These are phyloP conservation scores for Ceratobasidium sp. DNA, from an alignment of 1,284 basidiomycete genomes.

Conservation along the genomic window DNA sequence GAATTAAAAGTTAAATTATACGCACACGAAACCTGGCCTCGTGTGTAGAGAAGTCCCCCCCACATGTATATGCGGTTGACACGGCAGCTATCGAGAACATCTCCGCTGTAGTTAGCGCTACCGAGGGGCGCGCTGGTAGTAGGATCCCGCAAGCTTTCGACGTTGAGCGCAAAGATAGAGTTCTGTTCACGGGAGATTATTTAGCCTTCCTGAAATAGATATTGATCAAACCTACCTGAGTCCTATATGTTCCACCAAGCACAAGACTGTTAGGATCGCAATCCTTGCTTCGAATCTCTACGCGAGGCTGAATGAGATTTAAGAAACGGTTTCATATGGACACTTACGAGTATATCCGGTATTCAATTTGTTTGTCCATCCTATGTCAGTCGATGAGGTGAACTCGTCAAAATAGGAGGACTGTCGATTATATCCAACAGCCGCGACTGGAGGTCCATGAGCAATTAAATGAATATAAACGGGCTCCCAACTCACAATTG, in stretches of 20 bases:
- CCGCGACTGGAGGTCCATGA: conserved; percentile 5
- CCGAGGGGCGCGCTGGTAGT: conserved; percentile 23
- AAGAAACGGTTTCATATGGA: not conserved
- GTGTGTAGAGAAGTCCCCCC: conserved; percentile 27
- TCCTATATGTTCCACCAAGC: conserved; percentile 29
- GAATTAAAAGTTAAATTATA: not conserved
- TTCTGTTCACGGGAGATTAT: conserved; percentile 5
- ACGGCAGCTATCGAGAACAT: conserved; percentile 41
- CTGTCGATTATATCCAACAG: conserved; percentile 28
- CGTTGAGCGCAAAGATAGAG: conserved; percentile 30
- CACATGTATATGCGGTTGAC: conserved; percentile 43
- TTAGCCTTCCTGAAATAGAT: not conserved
- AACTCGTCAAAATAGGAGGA: conserved; percentile 23
- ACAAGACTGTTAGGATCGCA: conserved; percentile 19
- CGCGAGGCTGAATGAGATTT: not conserved
- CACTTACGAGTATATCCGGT: conserved; percentile 35
- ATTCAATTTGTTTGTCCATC: conserved; percentile 34
- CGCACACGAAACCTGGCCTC: conserved; percentile 3
- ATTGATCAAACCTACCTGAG: conserved; percentile 13
- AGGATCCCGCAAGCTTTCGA: conserved; percentile 40
- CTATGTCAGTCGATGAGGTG: not conserved
- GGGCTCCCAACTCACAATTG: conserved; percentile 27
- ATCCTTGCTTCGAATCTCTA: conserved; percentile 5
- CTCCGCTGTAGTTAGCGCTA: conserved; percentile 33
- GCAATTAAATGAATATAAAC: not conserved